Base-by-base conservation (phyloP, 192 early-diverging fungal genomes). In the Rhizophagus clarus region DNA sequence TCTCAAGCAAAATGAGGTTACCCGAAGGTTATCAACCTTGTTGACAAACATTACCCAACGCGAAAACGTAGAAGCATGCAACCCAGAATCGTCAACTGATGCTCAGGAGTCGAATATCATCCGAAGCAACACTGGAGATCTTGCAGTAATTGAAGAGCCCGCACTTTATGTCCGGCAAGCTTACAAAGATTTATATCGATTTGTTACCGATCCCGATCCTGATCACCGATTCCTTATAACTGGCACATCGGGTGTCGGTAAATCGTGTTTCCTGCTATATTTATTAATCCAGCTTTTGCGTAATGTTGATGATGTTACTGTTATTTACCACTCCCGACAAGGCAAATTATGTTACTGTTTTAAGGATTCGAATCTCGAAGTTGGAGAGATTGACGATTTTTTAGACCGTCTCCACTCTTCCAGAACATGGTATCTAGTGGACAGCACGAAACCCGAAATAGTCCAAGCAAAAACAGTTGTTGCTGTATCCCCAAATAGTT, bases 211-310 rank as follows among this genome's bases (percentile, higher is more conserved):
- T 2, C 22, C 37, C 37, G 20, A 73, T 73, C 22, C 15, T 32
- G 42, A 73, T 29, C 47, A n/a, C 45, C 51, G 2, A 26, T 73
- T 73, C 45, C 47, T 73, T 20, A 72, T 72, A 72, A 24, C 70
- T 72, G 70, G 70, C 72, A 73, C 24, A n/a, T 73, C 72, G 56
- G 72, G 72, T 73, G 72, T 73, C n/a, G 45, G 72, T 20, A 73
- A 73, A 73, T 29, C 71, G 47, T 49, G 71, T 28, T 73, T 73
- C 45, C 20, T 73, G 72, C 11, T 73, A 28, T 73, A 73, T 73
- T 49, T 73, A 49, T 51, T 73, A 73, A 73, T 73, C n/a, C 42
- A 32, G 40, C 45, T 73, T 15, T 73, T 51, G 24, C 29, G 45
- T 15, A 72, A 45, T 3, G 4, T n/a, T 40, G 37, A 31, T 20